These are phyloP conservation scores for Tagetes erecta DNA, from an alignment of 129 eudicot genomes.

Conservation along the genomic window DNA sequence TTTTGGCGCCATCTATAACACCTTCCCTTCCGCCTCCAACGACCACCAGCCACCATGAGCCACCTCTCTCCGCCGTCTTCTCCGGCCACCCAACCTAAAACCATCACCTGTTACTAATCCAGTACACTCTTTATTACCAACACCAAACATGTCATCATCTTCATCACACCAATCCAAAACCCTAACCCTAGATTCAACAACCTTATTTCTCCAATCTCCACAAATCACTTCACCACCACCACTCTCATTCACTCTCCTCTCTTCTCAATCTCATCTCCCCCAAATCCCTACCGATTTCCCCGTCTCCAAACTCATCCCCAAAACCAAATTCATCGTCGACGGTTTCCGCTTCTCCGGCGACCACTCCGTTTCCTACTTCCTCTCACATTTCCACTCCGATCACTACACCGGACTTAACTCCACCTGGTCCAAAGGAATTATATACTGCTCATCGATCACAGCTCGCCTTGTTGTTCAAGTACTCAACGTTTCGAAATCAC, in stretches of 20 bases:
- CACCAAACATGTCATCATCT: conserved; percentile 20
- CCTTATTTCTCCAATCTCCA: conserved; percentile 41
- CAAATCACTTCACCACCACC: conserved; percentile 30
- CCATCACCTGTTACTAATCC: too few species aligned
- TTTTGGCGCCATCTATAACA: conserved; percentile 34
- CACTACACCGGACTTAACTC: conserved; percentile 78
- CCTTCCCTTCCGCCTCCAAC: conserved; percentile 1
- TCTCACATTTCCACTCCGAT: conserved; percentile 97
- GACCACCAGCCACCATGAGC: not conserved
- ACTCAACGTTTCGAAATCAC: conserved; percentile 42
- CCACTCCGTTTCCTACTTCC: conserved; percentile 74
- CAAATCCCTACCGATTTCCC: conserved; percentile 67
- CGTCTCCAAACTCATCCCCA: conserved; percentile 69
- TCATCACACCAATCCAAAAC: conserved; percentile 35
- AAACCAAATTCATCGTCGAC: conserved; percentile 75
- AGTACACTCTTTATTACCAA: not conserved
- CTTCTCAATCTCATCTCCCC: conserved; percentile 41
- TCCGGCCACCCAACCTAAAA: conserved; percentile 5
- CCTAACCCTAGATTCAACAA: conserved; percentile 59
- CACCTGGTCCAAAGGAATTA: conserved; percentile 70
- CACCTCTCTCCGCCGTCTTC: conserved; percentile 18
- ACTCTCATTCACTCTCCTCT: conserved; percentile 35
- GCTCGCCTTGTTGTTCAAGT: conserved; percentile 55
- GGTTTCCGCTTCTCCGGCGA: conserved; percentile 68
- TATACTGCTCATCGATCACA: conserved; percentile 63